phyloP scores from a whole-genome alignment of 2,329 filamentous ascomycete species.

The Monosporascus sp. region DNA sequence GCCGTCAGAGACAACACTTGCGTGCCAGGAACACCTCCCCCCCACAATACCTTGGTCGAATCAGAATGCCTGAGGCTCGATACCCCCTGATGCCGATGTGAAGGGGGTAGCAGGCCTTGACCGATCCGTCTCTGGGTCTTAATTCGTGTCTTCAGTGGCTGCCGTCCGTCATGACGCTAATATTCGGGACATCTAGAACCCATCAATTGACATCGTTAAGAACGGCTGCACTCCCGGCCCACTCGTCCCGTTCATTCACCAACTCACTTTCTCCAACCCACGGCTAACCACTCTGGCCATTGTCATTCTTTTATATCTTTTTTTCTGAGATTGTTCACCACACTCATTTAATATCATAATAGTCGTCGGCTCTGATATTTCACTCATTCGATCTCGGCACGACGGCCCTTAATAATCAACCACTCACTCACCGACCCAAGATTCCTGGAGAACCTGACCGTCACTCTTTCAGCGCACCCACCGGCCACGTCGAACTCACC shows the following conservation, averaged over 20 bases:
- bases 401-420: slow-evolving; percentile 29
- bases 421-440: slow-evolving; percentile 31
- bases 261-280: slow-evolving; percentile 32
- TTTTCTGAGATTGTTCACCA: slow-evolving; percentile 38
- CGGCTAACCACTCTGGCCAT: slow-evolving; percentile 42
- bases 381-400: slow-evolving; percentile 34
- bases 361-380: slow-evolving; percentile 40
- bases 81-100: slow-evolving; percentile 9
- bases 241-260: slow-evolving; percentile 17
- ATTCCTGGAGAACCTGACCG: slow-evolving; percentile 49
- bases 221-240: slow-evolving; percentile 41
- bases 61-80: slow-evolving; percentile 17
- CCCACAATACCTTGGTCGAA: slow-evolving; percentile 19
- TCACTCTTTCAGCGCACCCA: slow-evolving; percentile 35
- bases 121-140: too few species aligned
- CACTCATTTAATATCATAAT: slow-evolving; percentile 56
- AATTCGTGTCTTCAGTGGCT: too few species aligned
- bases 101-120: too few species aligned
- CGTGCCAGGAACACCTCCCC: slow-evolving; percentile 20
- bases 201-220: slow-evolving; percentile 39
- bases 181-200: background rate
- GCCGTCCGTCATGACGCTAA: too few species aligned
- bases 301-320: slow-evolving; percentile 48
- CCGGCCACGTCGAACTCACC: slow-evolving; percentile 19
- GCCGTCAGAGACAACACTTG: slow-evolving; percentile 16